Percentiles rank a stretch among this genome's conserved stretches.
Conservation (phyloP, 1,284 basidiomycete genomes). For the Trichosporon sp. region DNA sequence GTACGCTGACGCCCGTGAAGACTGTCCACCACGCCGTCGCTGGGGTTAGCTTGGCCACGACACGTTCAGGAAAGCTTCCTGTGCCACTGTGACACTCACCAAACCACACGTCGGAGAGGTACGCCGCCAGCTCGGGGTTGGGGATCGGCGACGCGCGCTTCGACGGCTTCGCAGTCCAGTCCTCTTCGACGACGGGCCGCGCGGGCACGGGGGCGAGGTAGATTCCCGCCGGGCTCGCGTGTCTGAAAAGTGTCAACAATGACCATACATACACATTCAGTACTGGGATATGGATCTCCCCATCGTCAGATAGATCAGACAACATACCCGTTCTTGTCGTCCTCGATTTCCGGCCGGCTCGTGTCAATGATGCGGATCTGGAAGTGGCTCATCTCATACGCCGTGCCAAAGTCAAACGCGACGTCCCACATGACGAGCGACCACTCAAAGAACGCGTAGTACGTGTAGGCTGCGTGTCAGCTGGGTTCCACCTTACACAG, state of each 20-base stretch:
- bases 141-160: conserved; percentile 8
- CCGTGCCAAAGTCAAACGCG: conserved; percentile 64
- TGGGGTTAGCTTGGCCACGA: conserved; percentile 38
- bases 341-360: conserved; percentile 7
- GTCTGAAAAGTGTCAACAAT: conserved; percentile 10
- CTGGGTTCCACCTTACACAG: conserved; percentile 2
- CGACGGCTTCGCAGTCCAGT: conserved; percentile 20
- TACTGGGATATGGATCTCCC: too few species aligned
- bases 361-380: conserved; percentile 19
- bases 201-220: conserved; percentile 10
- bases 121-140: conserved; percentile 23
- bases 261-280: neutral
- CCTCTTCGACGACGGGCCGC: conserved; percentile 12
- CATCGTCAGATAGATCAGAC: neutral
- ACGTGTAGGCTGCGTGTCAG: conserved; percentile 64
- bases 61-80: neutral
- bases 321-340: conserved; percentile 16
- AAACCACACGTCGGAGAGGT: conserved; percentile 40
- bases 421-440: conserved; percentile 72
- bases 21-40: conserved; percentile 84
- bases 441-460: conserved; percentile 84
- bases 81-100: conserved; percentile 29
- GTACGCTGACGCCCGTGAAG: conserved; percentile 72
- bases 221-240: neutral
- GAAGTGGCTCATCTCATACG: conserved; percentile 55